Base-by-base conservation (phyloP, 495 filamentous ascomycete species). In the Daldinia grandis region DNA sequence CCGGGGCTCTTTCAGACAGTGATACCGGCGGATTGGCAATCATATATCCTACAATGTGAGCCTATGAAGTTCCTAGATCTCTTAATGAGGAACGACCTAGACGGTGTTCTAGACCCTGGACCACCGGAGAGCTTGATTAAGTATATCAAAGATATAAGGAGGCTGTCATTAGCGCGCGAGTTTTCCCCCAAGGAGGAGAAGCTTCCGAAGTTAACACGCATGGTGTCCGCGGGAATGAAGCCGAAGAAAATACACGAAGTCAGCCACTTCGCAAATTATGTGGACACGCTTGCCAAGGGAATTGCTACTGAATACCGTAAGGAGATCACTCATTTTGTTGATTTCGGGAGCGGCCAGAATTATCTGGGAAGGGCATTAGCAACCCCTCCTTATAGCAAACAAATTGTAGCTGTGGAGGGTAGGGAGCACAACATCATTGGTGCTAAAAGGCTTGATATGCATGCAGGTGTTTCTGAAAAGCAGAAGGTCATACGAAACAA, bases 171-270 rank as follows among this genome's bases (percentile, higher is more conserved):
- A 44, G 73, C 78, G 14, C 85, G 95, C 38, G 84, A 88, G 2
- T 91, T 91, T 33, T 71, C 77, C 2, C 73, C 76, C 5, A 73
- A 66, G 47, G 76, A 75, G 65, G 74, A 71, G 70, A 82, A 79
- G 62, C 74, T 86, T 73, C 78, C 76, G 15, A 83, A 82, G 65
- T 76, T 96, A 17, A 87, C 92, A 3, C 82, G 86, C 42, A 86
- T 90, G 73, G 85, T 97, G 25, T 87, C 92, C 0, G 86, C 96
- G 4, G 95, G 95, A 19, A 99, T 99, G 96, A 97, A 93, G 65
- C 86, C 90, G 31, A 99, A 99, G 79, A 99, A 99, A 78, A 85
- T 93, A 17, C 96, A 99, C 68, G 95, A 99, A 81, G 95, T 98
- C 40, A 81, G 82, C 8, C 86, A 88, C 38, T 88, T 92, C 57